phyloP scores from a whole-genome alignment of 257 asterid species.

The Penstemon davidsonii region DNA sequence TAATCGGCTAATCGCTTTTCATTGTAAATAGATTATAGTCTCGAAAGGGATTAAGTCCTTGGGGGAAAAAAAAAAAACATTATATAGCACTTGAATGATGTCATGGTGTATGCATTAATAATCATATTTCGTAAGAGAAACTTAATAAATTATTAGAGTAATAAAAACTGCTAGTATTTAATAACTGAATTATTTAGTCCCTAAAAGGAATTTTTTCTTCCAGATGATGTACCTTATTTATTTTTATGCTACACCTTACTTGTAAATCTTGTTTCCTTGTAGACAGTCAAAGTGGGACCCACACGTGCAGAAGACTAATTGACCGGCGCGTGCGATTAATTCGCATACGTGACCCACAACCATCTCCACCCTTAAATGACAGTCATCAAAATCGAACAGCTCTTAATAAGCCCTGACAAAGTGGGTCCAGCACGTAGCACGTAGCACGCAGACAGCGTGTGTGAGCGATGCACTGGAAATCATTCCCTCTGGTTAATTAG shows the following conservation, averaged over 20 bases:
- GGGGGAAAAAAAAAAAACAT: no score
- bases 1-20: no score
- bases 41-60: no score
- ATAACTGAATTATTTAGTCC: background rate
- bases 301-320: slow-evolving; percentile 10
- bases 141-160: no score
- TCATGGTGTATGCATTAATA: background rate
- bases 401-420: background rate
- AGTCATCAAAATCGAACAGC: background rate
- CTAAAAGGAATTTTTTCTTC: background rate
- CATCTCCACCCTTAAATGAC: background rate
- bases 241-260: background rate
- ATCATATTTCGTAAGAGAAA: background rate
- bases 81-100: no score
- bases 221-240: slow-evolving; percentile 17
- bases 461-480: slow-evolving; percentile 12
- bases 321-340: slow-evolving; percentile 14
- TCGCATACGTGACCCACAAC: background rate
- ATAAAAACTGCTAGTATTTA: no score
- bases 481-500: background rate
- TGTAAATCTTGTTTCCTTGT: slow-evolving; percentile 17
- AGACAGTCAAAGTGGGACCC: slow-evolving; percentile 28
- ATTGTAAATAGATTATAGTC: no score
- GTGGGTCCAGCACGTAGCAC: background rate
- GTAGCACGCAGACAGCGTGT: background rate